Base-by-base conservation (phyloP, 345 rosid genomes). In the Jatropha curcas region DNA sequence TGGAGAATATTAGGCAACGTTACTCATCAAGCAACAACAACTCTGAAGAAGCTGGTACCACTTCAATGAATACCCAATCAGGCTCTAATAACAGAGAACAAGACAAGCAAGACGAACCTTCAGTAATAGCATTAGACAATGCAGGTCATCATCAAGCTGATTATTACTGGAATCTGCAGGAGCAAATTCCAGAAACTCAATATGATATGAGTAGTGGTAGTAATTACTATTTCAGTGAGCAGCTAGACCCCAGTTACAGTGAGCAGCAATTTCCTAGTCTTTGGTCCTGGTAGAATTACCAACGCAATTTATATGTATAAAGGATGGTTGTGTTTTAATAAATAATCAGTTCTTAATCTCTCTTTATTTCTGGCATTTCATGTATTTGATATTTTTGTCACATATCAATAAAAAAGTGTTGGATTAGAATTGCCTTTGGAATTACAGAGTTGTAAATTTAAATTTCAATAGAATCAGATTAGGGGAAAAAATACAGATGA, bases 251-350 rank as follows among this genome's bases (percentile, higher is more conserved):
- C 1, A 39, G 17, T 24, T 63, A 39, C 34, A 43, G 17, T 16
- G 67, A 62, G 45, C 68, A 43, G 7, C 53, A 14, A 48, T 41
- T 65, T 27, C 31, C 34, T 39, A 27, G 35, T 46, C 68, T 66
- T 16, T 66, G 70, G 70, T 25, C 53, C 30, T 66, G 70, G 56
- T 34, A 30, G 39, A 66, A 66, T 28, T 48, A 48, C n/a, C n/a
- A n/a, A n/a, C n/a, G n/a, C n/a, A n/a, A n/a, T n/a, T n/a, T 39
- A 39, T 39, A 39, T 39, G 10, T 39, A 39, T 39, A 39, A 8
- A 39, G 10, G 43, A 8, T 39, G 43, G 43, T 39, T 39, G 43
- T 39, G 43, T 39, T 39, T 39, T n/a, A n/a, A n/a, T n/a, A n/a
- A n/a, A n/a, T n/a, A n/a, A n/a, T n/a, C n/a, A n/a, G n/a, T n/a